A percentile compares a stretch with the other conserved stretches of the same genome.
These are phyloP conservation scores for Acanthamoeba divionensis DNA, from an alignment of 208 protist genomes.

Conservation along the genomic window DNA sequence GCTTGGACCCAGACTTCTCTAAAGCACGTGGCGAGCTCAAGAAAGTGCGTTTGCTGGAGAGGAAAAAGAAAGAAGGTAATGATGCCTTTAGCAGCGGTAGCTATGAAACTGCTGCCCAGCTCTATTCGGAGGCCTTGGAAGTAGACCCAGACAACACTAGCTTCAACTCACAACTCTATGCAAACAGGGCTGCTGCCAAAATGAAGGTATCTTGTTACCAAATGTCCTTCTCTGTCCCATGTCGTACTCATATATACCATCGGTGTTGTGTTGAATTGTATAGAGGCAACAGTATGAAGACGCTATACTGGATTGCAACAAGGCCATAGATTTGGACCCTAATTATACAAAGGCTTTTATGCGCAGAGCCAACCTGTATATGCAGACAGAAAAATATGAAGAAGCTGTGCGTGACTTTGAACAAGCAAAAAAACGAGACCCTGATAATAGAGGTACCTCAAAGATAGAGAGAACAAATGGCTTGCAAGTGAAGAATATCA, in stretches of 20 bases:
- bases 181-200: constrained; percentile 59
- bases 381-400: constrained; percentile 57
- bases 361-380: constrained; percentile 56
- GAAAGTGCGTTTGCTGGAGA: neutral
- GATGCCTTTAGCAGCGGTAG: constrained; percentile 59
- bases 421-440: constrained; percentile 32
- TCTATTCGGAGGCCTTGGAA: constrained; percentile 60
- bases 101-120: constrained; percentile 54
- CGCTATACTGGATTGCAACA: neutral
- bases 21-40: constrained; percentile 57
- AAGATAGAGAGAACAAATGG: neutral
- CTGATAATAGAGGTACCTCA: neutral
- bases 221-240: neutral
- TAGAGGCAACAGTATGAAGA: neutral
- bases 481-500: neutral
- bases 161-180: constrained; percentile 50
- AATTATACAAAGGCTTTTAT: constrained; percentile 43
- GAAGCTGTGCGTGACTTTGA: constrained; percentile 71
- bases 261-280: too few relatives aligned
- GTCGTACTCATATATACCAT: neutral
- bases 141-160: constrained; percentile 55
- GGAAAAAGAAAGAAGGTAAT: constrained; percentile 70
- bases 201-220: constrained; percentile 54
- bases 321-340: neutral
- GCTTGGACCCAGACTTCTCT: constrained; percentile 63